Evolutionary conservation across 768 basidiomycete genomes (phyloP).

Genomic region (Neoboletus brunneissimus): DNA sequence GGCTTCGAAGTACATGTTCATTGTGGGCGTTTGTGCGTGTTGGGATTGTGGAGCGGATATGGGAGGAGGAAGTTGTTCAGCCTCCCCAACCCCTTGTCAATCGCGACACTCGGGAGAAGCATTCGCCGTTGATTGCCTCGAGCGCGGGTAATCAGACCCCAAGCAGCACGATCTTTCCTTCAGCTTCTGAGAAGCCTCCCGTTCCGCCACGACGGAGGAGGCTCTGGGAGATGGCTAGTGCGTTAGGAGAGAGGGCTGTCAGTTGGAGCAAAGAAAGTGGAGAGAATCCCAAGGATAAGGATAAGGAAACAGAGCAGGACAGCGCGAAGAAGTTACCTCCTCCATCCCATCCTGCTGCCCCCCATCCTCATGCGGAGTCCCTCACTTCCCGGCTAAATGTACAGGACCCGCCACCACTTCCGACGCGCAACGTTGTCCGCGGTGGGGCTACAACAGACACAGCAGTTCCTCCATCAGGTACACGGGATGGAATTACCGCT

Average conservation of each 20-base stretch:
- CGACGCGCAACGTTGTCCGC: slow-evolving; percentile 46
- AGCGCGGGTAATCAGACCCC: slow-evolving; percentile 1
- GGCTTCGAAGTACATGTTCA: slow-evolving; percentile 83
- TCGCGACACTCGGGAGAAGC: not conserved
- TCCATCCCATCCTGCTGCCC: slow-evolving; percentile 27
- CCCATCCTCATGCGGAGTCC: slow-evolving; percentile 18
- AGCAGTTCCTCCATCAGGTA: not conserved
- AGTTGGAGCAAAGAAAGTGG: slow-evolving; percentile 49
- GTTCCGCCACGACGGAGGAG: slow-evolving; percentile 61
- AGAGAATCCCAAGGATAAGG: slow-evolving; percentile 29
- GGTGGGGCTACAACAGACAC: slow-evolving; percentile 15
- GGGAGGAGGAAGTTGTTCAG: slow-evolving; percentile 71
- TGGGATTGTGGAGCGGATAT: slow-evolving; percentile 78
- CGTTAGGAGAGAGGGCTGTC: slow-evolving; percentile 54
- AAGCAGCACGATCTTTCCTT: not conserved
- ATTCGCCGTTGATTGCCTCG: not conserved
- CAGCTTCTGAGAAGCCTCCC: slow-evolving; percentile 47
- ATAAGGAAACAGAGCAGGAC: slow-evolving; percentile 34
- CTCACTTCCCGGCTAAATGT: slow-evolving; percentile 8
- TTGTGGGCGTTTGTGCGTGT: slow-evolving; percentile 87
- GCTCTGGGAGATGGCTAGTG: slow-evolving; percentile 67
- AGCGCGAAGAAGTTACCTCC: slow-evolving; percentile 18
- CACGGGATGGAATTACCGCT: not conserved
- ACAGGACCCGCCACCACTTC: slow-evolving; percentile 46
- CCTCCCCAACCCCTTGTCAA: slow-evolving; percentile 26